These are phyloP conservation scores for Thalassiosira livingstoniorum DNA, from an alignment of 352 stramenopile species.

Conservation along the genomic window DNA sequence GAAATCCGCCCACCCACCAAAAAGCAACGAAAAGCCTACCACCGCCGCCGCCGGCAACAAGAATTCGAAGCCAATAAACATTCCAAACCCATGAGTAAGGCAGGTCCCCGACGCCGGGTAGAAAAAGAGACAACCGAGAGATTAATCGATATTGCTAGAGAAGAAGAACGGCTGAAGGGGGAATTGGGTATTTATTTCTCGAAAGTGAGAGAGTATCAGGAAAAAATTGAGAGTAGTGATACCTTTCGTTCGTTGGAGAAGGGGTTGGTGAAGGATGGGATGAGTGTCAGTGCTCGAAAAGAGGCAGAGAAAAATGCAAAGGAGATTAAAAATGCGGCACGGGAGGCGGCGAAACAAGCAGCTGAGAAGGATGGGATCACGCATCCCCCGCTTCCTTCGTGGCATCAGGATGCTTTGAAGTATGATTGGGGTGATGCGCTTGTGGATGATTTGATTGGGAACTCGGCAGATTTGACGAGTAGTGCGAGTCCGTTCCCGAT, in stretches of 20 bases:
- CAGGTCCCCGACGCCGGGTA: constrained; percentile 45
- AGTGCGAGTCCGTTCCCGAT: constrained; percentile 71
- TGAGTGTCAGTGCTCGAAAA: background rate
- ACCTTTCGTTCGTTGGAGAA: constrained; percentile 45
- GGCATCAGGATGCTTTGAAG: constrained; percentile 57
- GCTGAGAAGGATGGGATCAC: constrained; percentile 33
- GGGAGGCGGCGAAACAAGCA: constrained; percentile 56
- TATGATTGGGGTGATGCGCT: constrained; percentile 82
- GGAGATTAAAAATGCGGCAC: constrained; percentile 43
- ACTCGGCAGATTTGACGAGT: constrained; percentile 74
- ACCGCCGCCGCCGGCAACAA: constrained; percentile 51
- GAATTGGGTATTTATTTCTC: constrained; percentile 41
- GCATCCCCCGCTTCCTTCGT: constrained; percentile 59
- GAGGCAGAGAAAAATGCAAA: constrained; percentile 19
- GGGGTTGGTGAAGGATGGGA: background rate
- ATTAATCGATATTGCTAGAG: constrained; percentile 59
- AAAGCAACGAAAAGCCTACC: constrained; percentile 74
- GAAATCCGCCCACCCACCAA: constrained; percentile 67
- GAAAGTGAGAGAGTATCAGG: constrained; percentile 40
- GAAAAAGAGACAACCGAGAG: constrained; percentile 29
- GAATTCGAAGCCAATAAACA: constrained; percentile 70
- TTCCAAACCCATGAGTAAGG: constrained; percentile 68
- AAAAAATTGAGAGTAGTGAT: constrained; percentile 46
- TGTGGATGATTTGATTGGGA: constrained; percentile 83
- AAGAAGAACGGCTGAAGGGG: constrained; percentile 56